Evolutionary conservation across 2,329 filamentous ascomycete genomes (phyloP), one percentile per base, ranked within the genome.

Genomic region (Colletotrichum eremochloae): DNA sequence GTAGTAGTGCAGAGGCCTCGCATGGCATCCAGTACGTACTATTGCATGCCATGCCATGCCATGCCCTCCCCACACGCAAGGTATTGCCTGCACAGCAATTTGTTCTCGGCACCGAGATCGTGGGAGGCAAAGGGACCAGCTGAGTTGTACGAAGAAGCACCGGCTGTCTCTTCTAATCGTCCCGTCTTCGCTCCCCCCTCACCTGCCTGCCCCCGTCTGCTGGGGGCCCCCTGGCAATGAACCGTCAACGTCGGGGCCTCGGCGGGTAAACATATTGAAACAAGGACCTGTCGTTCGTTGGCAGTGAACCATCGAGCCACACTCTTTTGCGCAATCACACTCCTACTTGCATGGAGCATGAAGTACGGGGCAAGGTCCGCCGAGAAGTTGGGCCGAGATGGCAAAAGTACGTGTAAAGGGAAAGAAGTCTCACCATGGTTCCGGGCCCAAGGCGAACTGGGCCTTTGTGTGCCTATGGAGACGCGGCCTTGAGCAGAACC

Each of bases 251-350:
- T 9, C 46, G 24, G 20, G 29, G 60, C 24, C 70, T 65, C 70
- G 66, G 66, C 70, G 48, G 65, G 61, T 69, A 72, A 70, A 72
- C 67, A 52, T 14, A 65, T 72, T 62, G 70, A 72, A 70, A 65
- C 66, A 31, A 63, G 40, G 55, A 56, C 55, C 66, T 72, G 46
- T 65, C 61, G 70, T 72, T 72, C 61, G 61, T 61, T 44, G 40
- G 60, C 31, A 33, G 36, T 48, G 52, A 58, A 55, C 58, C 62
- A 42, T 63, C 48, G 48, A 42, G 61, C 61, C 61, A 53, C 61
- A 12, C 15, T 33, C 56, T 52, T 44, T 31, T 24, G 38, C 63
- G 20, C 62, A 64, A 64, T 14, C 50, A 46, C 65, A 71, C 48
- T 12, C 8, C 42, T 48, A 52, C 29, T 36, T 57, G 52, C 48